Evolutionary conservation across 78 protist genomes (phyloP), one percentile per base, ranked within the genome.

Genomic region (Chrysochromulina tobinii): DNA sequence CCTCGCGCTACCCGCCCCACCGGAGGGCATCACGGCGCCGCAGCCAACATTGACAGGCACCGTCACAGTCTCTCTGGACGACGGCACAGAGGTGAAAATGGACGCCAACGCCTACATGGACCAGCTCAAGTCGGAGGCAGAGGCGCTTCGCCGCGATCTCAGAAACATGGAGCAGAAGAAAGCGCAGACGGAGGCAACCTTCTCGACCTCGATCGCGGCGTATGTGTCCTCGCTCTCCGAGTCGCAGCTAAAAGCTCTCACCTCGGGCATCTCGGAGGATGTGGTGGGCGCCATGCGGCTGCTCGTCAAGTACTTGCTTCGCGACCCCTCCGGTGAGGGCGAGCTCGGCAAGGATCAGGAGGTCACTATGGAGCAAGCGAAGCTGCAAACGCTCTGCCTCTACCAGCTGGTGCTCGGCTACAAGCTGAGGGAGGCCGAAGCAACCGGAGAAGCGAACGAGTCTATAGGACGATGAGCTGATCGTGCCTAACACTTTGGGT

Each of bases 341-440:
- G 3, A 1, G 54, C 15, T 53, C 11, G 20, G 38, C 23, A 3
- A 2, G 21, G 61, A 54, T 27, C 38, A 54, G 17, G 23, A 0
- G 21, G 48, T 79, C 27, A 54, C 38, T 3, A 15, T 79, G 25
- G 48, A 54, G 64, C 48, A 54, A 14, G 61, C 5, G 20, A 12
- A 3, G 64, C 0, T 79, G 59, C 58, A 3, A 23, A 25, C 14
- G 87, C 58, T 79, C 15, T 79, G 87, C 64, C 3, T 79, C 38
- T 79, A 54, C n/a, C 87, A 79, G 87, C 38, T 79, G n/a, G 64
- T 79, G 59, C 61, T 54, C 2, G 87, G 87, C 15, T 79, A 79
- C 61, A 50, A 20, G 20, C 27, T 79, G 64, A 25, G 87, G 11
- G 64, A 79, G 61, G 61, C 58, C 8, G 87, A 79, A 18, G 87